These are phyloP conservation scores for Lasiosphaeria ovina DNA, from an alignment of 495 filamentous ascomycete species.

Conservation along the genomic window DNA sequence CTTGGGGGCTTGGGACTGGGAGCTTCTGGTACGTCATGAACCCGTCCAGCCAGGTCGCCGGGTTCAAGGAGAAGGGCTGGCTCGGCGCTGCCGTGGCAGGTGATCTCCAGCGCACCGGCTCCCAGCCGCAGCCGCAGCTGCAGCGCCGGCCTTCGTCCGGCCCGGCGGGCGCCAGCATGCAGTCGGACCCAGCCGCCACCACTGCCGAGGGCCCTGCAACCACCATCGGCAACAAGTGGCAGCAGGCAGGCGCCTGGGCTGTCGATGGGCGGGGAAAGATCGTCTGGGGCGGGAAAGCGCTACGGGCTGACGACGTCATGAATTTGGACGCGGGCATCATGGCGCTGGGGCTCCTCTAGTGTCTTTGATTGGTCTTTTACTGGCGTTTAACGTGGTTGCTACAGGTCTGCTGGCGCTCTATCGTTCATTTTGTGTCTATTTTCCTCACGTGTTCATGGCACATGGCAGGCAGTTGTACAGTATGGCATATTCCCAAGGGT, in stretches of 20 bases:
- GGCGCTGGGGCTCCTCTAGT: constrained; percentile 28
- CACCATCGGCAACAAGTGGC: constrained; percentile 62
- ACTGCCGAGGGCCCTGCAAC: constrained; percentile 39
- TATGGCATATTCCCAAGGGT: no score
- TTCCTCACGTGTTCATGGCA: neutral
- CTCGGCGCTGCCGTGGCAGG: constrained; percentile 39
- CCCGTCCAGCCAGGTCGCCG: constrained; percentile 40
- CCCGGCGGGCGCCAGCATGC: no score
- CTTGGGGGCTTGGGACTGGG: constrained; percentile 53
- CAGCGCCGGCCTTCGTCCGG: no score
- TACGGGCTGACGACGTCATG: constrained; percentile 51
- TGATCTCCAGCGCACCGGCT: constrained; percentile 32
- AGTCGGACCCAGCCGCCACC: neutral
- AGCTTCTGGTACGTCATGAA: constrained; percentile 50
- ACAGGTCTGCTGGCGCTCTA: neutral
- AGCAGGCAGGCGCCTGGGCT: constrained; percentile 55
- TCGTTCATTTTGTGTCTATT: neutral
- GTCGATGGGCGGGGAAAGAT: constrained; percentile 53
- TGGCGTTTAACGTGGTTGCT: neutral
- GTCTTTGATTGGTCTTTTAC: neutral
- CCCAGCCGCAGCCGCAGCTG: neutral
- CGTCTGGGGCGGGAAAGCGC: constrained; percentile 48
- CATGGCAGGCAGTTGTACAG: no score
- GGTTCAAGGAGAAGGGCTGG: constrained; percentile 46
- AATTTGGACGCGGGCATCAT: constrained; percentile 49